phyloP scores from a whole-genome alignment of 2,329 filamentous ascomycete species.

The Albifimbria verrucaria region DNA sequence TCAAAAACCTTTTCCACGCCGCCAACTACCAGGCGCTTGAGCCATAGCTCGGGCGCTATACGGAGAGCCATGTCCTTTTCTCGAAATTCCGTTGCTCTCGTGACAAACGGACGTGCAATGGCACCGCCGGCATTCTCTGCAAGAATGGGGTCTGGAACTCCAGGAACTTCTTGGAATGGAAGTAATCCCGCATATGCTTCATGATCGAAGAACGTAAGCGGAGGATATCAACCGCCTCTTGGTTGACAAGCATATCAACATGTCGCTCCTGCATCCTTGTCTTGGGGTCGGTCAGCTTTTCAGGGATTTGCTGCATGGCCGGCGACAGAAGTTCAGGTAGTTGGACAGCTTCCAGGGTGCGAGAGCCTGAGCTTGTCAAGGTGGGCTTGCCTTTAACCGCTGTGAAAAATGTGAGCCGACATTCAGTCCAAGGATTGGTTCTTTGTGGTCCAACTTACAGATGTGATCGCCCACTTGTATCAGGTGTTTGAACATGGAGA shows the following conservation, averaged over 20 bases:
- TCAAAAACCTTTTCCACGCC: slow-evolving; percentile 89
- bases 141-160: slow-evolving; percentile 89
- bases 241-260: slow-evolving; percentile 80
- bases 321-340: slow-evolving; percentile 74
- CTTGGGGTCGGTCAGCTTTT: slow-evolving; percentile 66
- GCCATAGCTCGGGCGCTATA: slow-evolving; percentile 91
- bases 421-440: slow-evolving; percentile 8
- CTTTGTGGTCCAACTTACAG: slow-evolving; percentile 53
- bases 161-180: slow-evolving; percentile 69
- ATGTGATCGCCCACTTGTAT: slow-evolving; percentile 81
- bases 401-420: slow-evolving; percentile 31
- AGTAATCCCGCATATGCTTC: slow-evolving; percentile 68
- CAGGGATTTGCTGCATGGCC: slow-evolving; percentile 74
- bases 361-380: slow-evolving; percentile 68
- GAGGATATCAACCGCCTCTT: slow-evolving; percentile 63
- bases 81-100: slow-evolving; percentile 71
- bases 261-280: slow-evolving; percentile 75
- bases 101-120: slow-evolving; percentile 81
- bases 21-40: slow-evolving; percentile 87
- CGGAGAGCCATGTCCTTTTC: slow-evolving; percentile 71
- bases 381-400: slow-evolving; percentile 69
- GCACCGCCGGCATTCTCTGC: slow-evolving; percentile 82
- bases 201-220: slow-evolving; percentile 72
- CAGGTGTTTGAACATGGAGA: slow-evolving; percentile 61
- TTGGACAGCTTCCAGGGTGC: slow-evolving; percentile 66